These are phyloP conservation scores for Isatis tinctoria DNA, from an alignment of 345 rosid genomes.

Conservation along the genomic window DNA sequence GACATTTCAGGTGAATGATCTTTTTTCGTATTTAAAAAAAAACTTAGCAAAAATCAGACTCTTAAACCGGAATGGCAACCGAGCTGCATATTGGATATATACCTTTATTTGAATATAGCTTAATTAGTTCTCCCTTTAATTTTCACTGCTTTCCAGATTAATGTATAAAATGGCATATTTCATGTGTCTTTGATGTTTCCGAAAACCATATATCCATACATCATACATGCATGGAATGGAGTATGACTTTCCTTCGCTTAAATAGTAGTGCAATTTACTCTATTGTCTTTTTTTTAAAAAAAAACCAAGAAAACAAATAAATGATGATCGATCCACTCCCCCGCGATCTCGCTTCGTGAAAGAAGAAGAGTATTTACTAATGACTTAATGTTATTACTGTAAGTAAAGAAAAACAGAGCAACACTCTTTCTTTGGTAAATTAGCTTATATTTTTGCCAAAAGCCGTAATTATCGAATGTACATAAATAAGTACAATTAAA, in stretches of 20 bases:
- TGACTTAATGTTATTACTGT: too few relatives aligned
- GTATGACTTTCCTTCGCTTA: neutral
- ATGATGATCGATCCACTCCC: neutral
- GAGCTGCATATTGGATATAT: too few relatives aligned
- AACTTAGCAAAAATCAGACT: neutral
- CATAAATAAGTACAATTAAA: too few relatives aligned
- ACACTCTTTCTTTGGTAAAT: too few relatives aligned
- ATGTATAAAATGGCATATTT: neutral
- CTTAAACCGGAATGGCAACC: neutral
- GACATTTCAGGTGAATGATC: neutral
- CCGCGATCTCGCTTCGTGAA: constrained; percentile 34
- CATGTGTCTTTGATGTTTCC: neutral
- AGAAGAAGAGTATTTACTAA: neutral
- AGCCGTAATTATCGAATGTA: too few relatives aligned
- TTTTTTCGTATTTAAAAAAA: neutral
- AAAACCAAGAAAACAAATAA: neutral
- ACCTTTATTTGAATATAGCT: too few relatives aligned
- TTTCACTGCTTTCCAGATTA: neutral
- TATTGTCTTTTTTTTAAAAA: too few relatives aligned
- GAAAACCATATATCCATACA: neutral
- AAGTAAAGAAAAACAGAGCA: too few relatives aligned
- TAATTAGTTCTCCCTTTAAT: too few relatives aligned
- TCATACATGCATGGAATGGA: neutral
- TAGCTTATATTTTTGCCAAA: too few relatives aligned
- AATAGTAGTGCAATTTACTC: neutral